Evolutionary conservation across 140 eudicot species (phyloP), one percentile per base, ranked within the genome.

Genomic region (Oenanthe javanica): DNA sequence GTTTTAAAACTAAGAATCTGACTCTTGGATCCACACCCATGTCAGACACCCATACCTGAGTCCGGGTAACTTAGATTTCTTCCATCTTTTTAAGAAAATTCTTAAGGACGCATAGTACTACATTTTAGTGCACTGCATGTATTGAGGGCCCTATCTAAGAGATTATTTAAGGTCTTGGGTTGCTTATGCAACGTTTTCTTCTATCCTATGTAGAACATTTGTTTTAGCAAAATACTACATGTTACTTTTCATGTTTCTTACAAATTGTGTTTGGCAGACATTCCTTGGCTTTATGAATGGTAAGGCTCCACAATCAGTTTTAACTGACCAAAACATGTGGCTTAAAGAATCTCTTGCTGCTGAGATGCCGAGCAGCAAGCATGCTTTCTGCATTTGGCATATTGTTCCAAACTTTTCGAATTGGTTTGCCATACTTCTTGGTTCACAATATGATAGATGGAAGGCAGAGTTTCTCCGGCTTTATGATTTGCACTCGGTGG

Each of bases 261-360:
- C 79, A 79, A 64, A 23, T 66, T 66, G 36, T 74, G 55, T 72
- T 61, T 86, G 82, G 52, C 91, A 92, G 98, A 86, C 93, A 6
- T 91, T 93, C 87, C 75, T 91, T 84, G 85, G 82, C 72, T 91
- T 91, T 84, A 87, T 93, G 97, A 88, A 88, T 21, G 97, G 90
- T 55, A 93, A 93, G 80, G 89, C 90, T 82, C 98, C 98, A n/a
- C 89, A 88, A 82, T 85, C 98, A 71, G 84, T 91, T 36, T 84
- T 93, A 51, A 93, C 98, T 27, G 98, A 93, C 84, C 97, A 93
- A 86, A 91, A 93, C 87, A 82, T 90, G 88, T 91, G 98, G 93
- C 97, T 93, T 40, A 93, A 93, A 86, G 98, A 93, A 86, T 94
- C 97, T 49, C 72, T 93, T 72, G 88, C 91, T 49, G 55, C 72